These are phyloP conservation scores for Abrus pulchellus DNA, from an alignment of 306 rosid species.

Conservation along the genomic window DNA sequence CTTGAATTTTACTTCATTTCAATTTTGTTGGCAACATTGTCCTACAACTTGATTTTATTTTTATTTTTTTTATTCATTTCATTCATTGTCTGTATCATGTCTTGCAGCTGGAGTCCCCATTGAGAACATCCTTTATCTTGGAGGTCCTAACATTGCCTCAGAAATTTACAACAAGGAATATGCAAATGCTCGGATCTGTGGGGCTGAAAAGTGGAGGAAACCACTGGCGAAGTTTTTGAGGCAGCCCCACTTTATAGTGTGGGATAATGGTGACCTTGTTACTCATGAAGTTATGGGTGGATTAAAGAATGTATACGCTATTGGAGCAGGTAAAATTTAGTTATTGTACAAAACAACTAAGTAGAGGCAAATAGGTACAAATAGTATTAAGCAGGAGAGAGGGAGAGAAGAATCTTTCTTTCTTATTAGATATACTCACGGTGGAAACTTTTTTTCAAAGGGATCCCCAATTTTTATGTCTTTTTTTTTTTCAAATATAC, in stretches of 20 bases:
- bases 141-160: conserved; percentile 97
- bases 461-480: neutral
- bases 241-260: conserved; percentile 90
- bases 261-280: conserved; percentile 97
- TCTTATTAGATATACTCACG: neutral
- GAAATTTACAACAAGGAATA: conserved; percentile 95
- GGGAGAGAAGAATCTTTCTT: neutral
- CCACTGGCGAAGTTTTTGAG: conserved; percentile 87
- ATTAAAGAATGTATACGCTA: conserved; percentile 94
- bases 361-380: conserved; percentile 10
- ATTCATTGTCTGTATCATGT: conserved; percentile 22
- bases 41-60: neutral
- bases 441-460: neutral
- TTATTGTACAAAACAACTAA: conserved; percentile 21
- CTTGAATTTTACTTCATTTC: neutral
- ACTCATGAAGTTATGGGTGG: conserved; percentile 99
- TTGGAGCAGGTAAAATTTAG: conserved; percentile 86
- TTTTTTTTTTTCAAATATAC: neutral
- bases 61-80: neutral
- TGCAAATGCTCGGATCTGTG: conserved; percentile 97
- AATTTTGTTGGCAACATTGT: neutral
- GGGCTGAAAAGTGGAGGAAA: conserved; percentile 94
- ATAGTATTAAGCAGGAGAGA: neutral
- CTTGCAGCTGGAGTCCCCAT: conserved; percentile 84
- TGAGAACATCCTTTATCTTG: conserved; percentile 93